A percentile compares a stretch with the other conserved stretches of the same genome.
Evolutionary conservation across 768 basidiomycete species (phyloP).

Genomic region (Scleroderma citrinum): DNA sequence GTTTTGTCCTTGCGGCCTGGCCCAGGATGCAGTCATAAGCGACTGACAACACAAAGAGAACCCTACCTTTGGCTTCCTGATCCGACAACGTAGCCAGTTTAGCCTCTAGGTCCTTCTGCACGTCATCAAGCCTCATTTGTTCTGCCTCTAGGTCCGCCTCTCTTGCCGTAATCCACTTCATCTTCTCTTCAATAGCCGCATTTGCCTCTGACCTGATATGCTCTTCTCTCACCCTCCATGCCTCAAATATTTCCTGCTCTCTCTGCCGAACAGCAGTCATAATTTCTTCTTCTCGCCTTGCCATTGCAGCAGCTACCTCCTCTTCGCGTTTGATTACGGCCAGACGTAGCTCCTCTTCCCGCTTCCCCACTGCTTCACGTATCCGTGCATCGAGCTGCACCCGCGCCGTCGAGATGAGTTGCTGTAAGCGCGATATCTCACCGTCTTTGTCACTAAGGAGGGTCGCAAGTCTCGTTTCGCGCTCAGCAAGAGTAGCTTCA

Average conservation of each 20-base stretch:
- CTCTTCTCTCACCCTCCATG: constrained; percentile 50
- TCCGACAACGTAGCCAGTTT: constrained; percentile 42
- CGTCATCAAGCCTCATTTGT: constrained; percentile 41
- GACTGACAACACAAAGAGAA: not conserved
- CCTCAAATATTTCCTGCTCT: constrained; percentile 57
- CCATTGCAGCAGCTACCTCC: constrained; percentile 61
- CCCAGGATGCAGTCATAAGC: not conserved
- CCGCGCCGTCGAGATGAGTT: constrained; percentile 35
- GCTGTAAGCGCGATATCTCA: constrained; percentile 49
- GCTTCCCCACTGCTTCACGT: constrained; percentile 51
- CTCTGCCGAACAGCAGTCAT: constrained; percentile 59
- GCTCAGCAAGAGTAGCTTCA: constrained; percentile 49
- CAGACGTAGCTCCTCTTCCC: constrained; percentile 65
- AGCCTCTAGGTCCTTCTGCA: constrained; percentile 45
- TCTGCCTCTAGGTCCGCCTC: constrained; percentile 52
- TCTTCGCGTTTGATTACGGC: constrained; percentile 64
- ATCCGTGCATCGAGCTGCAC: constrained; percentile 40
- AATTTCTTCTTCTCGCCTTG: constrained; percentile 64
- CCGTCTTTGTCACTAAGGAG: constrained; percentile 52
- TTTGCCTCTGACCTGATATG: constrained; percentile 47
- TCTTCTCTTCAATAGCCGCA: constrained; percentile 31
- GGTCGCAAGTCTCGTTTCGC: constrained; percentile 45
- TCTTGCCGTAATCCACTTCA: constrained; percentile 43
- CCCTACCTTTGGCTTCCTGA: constrained; percentile 17
- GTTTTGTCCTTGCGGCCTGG: constrained; percentile 46